Evolutionary conservation across 768 basidiomycete genomes (phyloP).

Genomic region (Calocybe gangraenosa): DNA sequence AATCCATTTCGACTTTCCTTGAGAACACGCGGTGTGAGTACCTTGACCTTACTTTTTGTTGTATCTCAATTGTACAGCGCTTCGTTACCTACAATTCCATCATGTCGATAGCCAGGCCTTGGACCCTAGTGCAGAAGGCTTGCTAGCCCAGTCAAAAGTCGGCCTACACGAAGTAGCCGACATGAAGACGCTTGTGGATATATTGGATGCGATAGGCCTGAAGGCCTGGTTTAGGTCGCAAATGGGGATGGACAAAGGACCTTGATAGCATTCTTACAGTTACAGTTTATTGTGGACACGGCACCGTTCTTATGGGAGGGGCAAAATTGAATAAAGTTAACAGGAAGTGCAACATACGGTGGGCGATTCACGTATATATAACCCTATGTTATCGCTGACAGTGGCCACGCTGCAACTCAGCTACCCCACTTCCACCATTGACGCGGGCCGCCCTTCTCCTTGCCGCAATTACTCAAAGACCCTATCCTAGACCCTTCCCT

Average conservation of each 20-base stretch:
- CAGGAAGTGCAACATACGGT: neutral
- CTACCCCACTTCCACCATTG: neutral
- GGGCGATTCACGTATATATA: too few species aligned
- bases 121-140: slow-evolving; percentile 7
- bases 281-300: too few species aligned
- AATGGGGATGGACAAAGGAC: slow-evolving; percentile 31
- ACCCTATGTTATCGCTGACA: too few species aligned
- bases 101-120: slow-evolving; percentile 34
- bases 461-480: neutral
- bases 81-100: slow-evolving; percentile 41
- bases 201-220: slow-evolving; percentile 26
- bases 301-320: too few species aligned
- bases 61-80: slow-evolving; percentile 18
- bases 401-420: neutral
- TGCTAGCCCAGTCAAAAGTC: slow-evolving; percentile 21
- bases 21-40: slow-evolving; percentile 31
- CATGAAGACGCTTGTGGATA: slow-evolving; percentile 29
- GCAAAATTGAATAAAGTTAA: too few species aligned
- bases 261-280: too few species aligned
- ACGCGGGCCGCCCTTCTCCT: slow-evolving; percentile 2
- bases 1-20: slow-evolving; percentile 31
- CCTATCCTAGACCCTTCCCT: slow-evolving; percentile 3
- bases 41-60: neutral
- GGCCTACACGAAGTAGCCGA: slow-evolving; percentile 34
- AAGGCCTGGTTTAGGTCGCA: slow-evolving; percentile 35